phyloP scores from a whole-genome alignment of 129 eudicot species.

The Tanacetum coccineum region DNA sequence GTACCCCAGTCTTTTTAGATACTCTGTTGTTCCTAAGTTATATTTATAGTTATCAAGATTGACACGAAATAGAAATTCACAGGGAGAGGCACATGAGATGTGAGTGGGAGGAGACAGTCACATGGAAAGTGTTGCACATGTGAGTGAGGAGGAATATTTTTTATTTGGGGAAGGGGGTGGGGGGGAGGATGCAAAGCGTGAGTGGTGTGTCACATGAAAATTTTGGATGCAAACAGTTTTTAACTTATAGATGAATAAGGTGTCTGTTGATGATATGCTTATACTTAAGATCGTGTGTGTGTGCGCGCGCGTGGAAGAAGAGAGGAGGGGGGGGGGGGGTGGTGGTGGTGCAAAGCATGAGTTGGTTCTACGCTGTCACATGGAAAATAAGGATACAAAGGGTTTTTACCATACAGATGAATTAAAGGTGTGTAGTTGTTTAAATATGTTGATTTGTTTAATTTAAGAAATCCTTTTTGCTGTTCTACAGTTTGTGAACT shows the following conservation, averaged over 20 bases:
- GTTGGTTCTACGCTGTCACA: no score
- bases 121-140: background rate
- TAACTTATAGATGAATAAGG: background rate
- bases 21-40: no score
- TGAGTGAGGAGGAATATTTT: background rate
- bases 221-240: background rate
- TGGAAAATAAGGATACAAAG: no score
- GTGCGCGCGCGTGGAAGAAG: no score
- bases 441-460: no score
- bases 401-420: no score
- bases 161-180: background rate
- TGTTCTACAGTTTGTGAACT: background rate
- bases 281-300: no score
- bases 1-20: background rate
- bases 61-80: background rate
- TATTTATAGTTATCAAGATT: no score
- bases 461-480: background rate
- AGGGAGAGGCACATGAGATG: background rate
- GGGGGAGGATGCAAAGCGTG: background rate
- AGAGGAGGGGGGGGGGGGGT: no score
- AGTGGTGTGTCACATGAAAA: conserved; percentile 2
- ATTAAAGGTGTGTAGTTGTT: no score
- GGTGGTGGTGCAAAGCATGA: no score
- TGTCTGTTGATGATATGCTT: no score
- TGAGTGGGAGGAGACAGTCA: background rate